Conservation (phyloP, 371 early-diverging fungal species). For the Parasitella parasitica region DNA sequence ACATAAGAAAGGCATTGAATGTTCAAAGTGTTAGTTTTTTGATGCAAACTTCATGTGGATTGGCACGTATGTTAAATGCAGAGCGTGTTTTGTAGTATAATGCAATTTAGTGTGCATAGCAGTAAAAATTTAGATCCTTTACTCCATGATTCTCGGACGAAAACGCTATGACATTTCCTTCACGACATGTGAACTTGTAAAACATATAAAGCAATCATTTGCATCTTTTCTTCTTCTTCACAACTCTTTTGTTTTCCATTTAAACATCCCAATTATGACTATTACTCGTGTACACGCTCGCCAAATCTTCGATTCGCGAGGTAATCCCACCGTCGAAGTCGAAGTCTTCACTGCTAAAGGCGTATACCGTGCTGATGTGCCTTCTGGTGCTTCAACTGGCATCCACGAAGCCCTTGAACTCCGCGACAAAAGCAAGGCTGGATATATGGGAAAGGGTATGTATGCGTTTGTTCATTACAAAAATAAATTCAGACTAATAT, state of each 20-base stretch:
- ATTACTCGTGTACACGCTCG: slow-evolving; percentile 90
- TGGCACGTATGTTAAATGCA: too few relatives aligned
- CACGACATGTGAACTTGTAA: slow-evolving; percentile 8
- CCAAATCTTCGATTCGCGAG: slow-evolving; percentile 99
- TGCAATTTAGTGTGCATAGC: neutral
- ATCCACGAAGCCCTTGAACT: slow-evolving; percentile 98
- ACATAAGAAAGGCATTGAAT: too few relatives aligned
- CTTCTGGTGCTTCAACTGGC: slow-evolving; percentile 99
- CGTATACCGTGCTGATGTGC: slow-evolving; percentile 95
- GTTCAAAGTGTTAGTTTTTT: too few relatives aligned
- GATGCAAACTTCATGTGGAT: too few relatives aligned
- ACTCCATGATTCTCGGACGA: slow-evolving; percentile 3
- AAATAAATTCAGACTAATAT: neutral
- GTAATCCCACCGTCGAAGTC: slow-evolving; percentile 99
- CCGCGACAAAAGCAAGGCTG: slow-evolving; percentile 82
- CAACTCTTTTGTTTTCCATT: neutral
- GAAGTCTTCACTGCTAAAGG: slow-evolving; percentile 91
- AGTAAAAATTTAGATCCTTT: neutral
- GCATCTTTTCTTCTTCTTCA: neutral
- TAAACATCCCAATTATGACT: slow-evolving; percentile 62
- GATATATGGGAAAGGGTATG: slow-evolving; percentile 94
- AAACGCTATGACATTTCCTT: slow-evolving; percentile 6
- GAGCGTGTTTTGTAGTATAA: too few relatives aligned
- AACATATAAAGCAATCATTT: neutral
- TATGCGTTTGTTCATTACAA: neutral